Evolutionary conservation across 2,329 filamentous ascomycete species (phyloP).

Genomic region (Dactylellina cionopaga): DNA sequence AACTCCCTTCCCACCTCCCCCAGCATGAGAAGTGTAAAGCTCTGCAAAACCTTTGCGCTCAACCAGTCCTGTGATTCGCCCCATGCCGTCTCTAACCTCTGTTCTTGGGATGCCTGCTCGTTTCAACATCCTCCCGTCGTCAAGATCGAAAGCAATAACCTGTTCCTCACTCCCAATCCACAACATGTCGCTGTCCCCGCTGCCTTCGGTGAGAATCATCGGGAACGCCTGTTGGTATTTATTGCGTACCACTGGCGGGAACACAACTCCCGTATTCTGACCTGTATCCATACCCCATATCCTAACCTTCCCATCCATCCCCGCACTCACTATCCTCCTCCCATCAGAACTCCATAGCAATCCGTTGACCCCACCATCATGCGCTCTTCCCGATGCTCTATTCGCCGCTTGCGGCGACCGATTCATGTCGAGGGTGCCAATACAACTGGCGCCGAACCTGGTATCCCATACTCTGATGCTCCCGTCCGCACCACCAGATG

Average conservation of each 20-base stretch:
- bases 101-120: conserved; percentile 73
- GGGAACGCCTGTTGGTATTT: conserved; percentile 70
- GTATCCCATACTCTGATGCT: conserved; percentile 88
- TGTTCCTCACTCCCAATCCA: conserved; percentile 64
- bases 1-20: conserved; percentile 2
- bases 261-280: conserved; percentile 87
- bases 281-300: conserved; percentile 86
- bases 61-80: conserved; percentile 40
- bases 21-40: conserved; percentile 38
- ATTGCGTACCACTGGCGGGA: conserved; percentile 84
- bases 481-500: conserved; percentile 85
- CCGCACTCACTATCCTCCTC: conserved; percentile 77
- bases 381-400: conserved; percentile 69
- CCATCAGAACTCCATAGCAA: conserved; percentile 86
- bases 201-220: conserved; percentile 70
- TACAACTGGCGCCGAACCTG: conserved; percentile 76
- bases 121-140: conserved; percentile 77
- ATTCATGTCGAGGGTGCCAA: conserved; percentile 80
- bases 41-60: conserved; percentile 16
- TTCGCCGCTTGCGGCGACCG: conserved; percentile 60
- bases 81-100: conserved; percentile 58
- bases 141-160: conserved; percentile 71
- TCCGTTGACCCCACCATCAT: conserved; percentile 84
- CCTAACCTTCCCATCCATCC: conserved; percentile 83
- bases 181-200: conserved; percentile 74